These are phyloP conservation scores for Silene latifolia DNA, from an alignment of 148 eudicot genomes.

Conservation along the genomic window DNA sequence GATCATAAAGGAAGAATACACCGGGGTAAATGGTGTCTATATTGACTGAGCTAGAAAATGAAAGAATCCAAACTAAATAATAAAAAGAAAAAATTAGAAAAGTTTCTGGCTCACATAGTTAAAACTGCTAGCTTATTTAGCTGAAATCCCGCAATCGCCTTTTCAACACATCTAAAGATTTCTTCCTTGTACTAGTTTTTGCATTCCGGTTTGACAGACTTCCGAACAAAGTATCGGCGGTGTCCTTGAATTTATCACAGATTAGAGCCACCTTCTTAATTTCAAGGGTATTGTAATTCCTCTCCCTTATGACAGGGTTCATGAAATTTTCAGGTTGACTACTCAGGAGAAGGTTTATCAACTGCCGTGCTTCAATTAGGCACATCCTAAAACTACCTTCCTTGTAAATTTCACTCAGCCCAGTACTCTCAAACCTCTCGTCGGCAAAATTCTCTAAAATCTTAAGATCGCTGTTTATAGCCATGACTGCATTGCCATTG, in stretches of 20 bases:
- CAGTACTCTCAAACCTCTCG: conserved; percentile 71
- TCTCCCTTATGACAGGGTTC: conserved; percentile 84
- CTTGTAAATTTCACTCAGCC: conserved; percentile 68
- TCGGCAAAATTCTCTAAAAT: conserved; percentile 74
- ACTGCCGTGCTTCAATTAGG: conserved; percentile 75
- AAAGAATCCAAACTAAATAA: conserved; percentile 9
- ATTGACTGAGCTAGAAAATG: conserved; percentile 15
- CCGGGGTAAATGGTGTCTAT: conserved; percentile 21
- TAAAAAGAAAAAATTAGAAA: conserved; percentile 7
- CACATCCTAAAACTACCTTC: conserved; percentile 65
- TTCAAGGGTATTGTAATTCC: conserved; percentile 68
- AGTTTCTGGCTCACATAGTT: conserved; percentile 22
- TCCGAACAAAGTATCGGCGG: conserved; percentile 81
- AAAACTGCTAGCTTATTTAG: conserved; percentile 32
- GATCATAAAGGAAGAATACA: conserved; percentile 7
- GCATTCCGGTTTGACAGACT: conserved; percentile 81
- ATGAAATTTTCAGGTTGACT: conserved; percentile 93
- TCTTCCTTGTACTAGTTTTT: conserved; percentile 70
- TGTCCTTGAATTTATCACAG: conserved; percentile 86
- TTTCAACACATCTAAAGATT: conserved; percentile 78
- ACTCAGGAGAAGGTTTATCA: conserved; percentile 75
- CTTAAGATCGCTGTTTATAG: conserved; percentile 65
- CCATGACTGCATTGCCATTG: conserved; percentile 68
- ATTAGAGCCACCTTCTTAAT: conserved; percentile 74
- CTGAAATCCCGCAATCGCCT: conserved; percentile 75